Conservation (phyloP, 306 rosid genomes). For the Albizia julibrissin region DNA sequence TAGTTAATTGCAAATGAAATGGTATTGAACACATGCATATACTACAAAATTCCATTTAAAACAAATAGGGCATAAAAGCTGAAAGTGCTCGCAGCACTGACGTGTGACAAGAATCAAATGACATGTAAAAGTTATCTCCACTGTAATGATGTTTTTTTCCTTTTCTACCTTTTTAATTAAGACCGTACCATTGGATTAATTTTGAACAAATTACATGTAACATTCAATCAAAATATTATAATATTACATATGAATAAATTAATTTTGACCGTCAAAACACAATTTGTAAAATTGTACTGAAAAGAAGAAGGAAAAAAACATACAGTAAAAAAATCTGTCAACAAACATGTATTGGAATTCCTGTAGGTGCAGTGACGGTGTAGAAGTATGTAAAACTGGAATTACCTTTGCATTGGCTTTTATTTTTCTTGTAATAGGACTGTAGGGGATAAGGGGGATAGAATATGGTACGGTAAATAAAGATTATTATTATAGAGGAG, state of each 20-base stretch:
- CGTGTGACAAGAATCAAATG: conserved; percentile 1
- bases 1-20: neutral
- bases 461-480: neutral
- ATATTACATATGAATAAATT: neutral
- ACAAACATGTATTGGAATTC: neutral
- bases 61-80: neutral
- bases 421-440: neutral
- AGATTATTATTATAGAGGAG: neutral
- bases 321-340: neutral
- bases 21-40: neutral
- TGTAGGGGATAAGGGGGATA: neutral
- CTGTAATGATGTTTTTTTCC: neutral
- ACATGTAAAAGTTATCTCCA: neutral
- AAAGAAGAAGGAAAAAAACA: neutral
- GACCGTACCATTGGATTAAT: neutral
- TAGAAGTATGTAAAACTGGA: neutral
- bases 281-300: neutral
- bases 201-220: neutral
- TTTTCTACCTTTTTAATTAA: neutral
- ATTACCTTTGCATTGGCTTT: neutral
- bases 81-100: neutral
- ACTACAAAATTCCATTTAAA: neutral
- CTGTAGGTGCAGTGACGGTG: neutral
- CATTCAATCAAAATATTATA: neutral
- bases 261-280: neutral